phyloP scores from a whole-genome alignment of 2,329 filamentous ascomycete genomes.

The Pseudogymnoascus sp. region DNA sequence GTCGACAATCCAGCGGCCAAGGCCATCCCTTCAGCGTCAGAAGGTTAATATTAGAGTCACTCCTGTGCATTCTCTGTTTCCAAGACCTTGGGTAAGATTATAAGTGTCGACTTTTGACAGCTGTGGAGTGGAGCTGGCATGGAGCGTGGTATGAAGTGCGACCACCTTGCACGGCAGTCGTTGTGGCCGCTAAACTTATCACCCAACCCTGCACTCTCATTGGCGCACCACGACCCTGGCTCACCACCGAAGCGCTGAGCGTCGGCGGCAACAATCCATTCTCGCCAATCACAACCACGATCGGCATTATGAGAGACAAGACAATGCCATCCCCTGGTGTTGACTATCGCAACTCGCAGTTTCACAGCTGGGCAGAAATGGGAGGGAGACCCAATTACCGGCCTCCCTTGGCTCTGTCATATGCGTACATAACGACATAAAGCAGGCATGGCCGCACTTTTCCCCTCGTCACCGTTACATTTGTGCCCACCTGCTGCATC shows the following conservation, averaged over 20 bases:
- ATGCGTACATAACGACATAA: not conserved
- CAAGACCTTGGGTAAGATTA: not conserved
- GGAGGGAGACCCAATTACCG: not conserved
- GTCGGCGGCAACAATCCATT: not conserved
- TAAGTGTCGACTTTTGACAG: not conserved
- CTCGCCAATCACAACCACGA: constrained; percentile 3
- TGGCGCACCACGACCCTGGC: not conserved
- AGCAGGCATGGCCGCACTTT: not conserved
- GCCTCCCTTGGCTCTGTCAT: not conserved
- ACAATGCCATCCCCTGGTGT: not conserved
- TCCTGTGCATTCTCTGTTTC: not conserved
- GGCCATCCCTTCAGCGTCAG: constrained; percentile 2
- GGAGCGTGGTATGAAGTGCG: not conserved
- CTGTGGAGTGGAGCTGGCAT: not conserved
- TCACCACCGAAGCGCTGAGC: not conserved
- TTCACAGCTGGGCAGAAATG: not conserved
- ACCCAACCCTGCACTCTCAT: not conserved
- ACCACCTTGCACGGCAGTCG: not conserved
- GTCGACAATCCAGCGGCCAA: constrained; percentile 3
- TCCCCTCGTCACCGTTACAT: not conserved
- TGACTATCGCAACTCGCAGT: not conserved
- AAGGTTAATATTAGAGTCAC: constrained; percentile 8
- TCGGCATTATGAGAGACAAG: not conserved
- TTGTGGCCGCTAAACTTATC: not conserved
- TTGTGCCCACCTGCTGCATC: not conserved